Evolutionary conservation across 2,329 filamentous ascomycete genomes (phyloP), one percentile per base, ranked within the genome.

Genomic region (Ophiostoma piceae): DNA sequence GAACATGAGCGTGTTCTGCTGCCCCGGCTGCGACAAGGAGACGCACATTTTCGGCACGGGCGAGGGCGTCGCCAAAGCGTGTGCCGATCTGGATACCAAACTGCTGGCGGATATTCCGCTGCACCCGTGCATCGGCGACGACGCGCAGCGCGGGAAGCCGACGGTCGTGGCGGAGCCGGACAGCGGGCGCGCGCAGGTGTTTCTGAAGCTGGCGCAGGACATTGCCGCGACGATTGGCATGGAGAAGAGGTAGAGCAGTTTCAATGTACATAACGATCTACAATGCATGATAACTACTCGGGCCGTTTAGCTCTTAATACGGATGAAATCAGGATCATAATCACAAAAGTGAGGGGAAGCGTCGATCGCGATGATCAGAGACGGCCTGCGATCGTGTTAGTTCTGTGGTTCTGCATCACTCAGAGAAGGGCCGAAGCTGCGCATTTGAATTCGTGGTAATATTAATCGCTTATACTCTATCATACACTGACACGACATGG

Each of bases 41-140:
- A 92, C 90, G 3, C 88, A 87, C 72, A 88, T 97, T 29, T 95
- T 96, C 77, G 90, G 91, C 1, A 84, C 86, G 0, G 83, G 84
- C 51, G 85, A 87, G 71, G 86, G 87, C 19, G 91, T 94, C 0
- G 80, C 83, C 51, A 83, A 82, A 37, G 85, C 94, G 74, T 97
- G 94, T 76, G 78, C 82, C 43, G 88, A 92, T 71, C 84, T 94
- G 62, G 85, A 86, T 0, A 87, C 98, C 68, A 85, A 90, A n/a
- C 87, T 97, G 73, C 80, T 99, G 2, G 94, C 92, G 1, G 91
- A 97, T 77, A 90, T 99, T 57, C 94, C 94, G 6, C 83, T 99
- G 67, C 92, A 98, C 78, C 88, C 91, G 3, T 87, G 84, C 67
- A 96, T 98, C 29, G 96, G 93, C 71, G 90, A 92, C 70, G 92